Evolutionary conservation across 2,329 filamentous ascomycete genomes (phyloP).

Genomic region (Calonectria multiphialidica): DNA sequence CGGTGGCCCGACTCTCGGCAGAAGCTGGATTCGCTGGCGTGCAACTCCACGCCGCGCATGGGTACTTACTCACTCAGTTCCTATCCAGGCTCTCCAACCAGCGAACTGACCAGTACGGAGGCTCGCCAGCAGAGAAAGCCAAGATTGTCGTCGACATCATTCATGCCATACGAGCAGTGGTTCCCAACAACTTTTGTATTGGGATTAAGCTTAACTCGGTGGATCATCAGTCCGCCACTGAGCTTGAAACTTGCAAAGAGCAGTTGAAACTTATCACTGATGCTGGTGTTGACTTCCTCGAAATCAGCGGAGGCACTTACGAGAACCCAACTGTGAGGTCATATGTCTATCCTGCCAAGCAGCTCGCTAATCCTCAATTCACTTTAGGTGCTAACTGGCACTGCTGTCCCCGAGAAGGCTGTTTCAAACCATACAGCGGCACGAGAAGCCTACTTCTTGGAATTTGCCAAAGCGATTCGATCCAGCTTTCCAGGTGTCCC

Average conservation of each 20-base stretch:
- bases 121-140: background rate
- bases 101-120: background rate
- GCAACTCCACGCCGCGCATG: background rate
- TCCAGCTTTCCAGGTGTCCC: background rate
- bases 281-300: background rate
- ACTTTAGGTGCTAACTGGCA: background rate
- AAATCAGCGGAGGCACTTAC: background rate
- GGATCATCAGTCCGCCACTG: background rate
- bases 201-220: background rate
- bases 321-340: background rate
- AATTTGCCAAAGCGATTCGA: background rate
- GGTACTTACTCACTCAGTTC: constrained; percentile 1
- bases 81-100: background rate
- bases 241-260: background rate
- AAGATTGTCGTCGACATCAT: background rate
- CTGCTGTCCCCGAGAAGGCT: background rate
- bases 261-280: background rate
- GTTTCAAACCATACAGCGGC: background rate
- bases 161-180: background rate
- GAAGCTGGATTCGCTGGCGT: background rate
- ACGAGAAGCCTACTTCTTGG: background rate
- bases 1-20: background rate
- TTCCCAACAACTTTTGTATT: background rate
- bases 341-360: background rate
- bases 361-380: background rate